Evolutionary conservation across 83 land plant species (phyloP), one percentile per base, ranked within the genome.

Genomic region (Diphasiastrum complanatum): DNA sequence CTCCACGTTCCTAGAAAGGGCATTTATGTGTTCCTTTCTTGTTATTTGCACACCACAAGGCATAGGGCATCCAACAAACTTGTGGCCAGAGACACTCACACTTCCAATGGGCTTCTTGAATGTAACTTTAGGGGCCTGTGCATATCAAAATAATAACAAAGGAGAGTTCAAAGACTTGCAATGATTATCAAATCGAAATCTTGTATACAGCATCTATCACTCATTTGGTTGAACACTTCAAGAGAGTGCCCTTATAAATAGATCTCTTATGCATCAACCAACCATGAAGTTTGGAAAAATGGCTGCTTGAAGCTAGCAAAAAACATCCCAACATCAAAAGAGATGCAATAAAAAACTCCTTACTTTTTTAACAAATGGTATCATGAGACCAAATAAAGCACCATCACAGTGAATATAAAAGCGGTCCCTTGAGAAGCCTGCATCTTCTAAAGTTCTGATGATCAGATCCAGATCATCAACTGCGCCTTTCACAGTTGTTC

Each of bases 41-140:
- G 96, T 88, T 36, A 93, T 64, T 51, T 89, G 96, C 45, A 93
- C 96, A 29, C 96, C 98, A 68, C 98, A 93, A 19, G 98, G 98
- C 98, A 93, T 89, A n/a, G 98, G 98, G 70, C 98, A 93, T 23
- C 98, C 96, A 6, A 93, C 83, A 67, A 93, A 93, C 59, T 93
- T 93, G 72, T 93, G 98, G 23, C 98, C 98, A 40, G 96, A 92
- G 0, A 92, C 96, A 73, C 91, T 85, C 19, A 93, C 98, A 73
- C 98, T 93, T 25, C 91, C 98, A 27, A 93, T 93, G n/a, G 96
- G 96, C 61, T 93, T 93, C 73, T 93, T 85, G 51, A 93, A 89
- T 30, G 82, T 46, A 60, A 93, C 98, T 51, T 89, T 89, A 45
- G 98, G 98, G 65, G 98, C 98, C 98, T 93, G 91, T 50, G 37